These are phyloP conservation scores for Candida silvatica DNA, from an alignment of 805 yeast species.

Conservation along the genomic window DNA sequence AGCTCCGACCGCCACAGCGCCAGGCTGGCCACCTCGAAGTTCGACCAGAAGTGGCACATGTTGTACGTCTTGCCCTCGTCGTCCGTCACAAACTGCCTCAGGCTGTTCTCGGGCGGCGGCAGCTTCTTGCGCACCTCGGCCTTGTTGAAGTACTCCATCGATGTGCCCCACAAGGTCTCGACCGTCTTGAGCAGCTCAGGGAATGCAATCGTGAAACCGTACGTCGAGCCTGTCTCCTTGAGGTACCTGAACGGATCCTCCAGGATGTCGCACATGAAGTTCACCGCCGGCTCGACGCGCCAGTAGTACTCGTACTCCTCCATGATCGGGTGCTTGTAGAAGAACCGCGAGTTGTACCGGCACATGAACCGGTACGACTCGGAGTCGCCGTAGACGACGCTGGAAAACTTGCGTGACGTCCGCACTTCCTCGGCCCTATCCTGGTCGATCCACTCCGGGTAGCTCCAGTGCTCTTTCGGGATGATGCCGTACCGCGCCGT, in stretches of 20 bases:
- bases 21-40: conserved; percentile 66
- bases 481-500: conserved; percentile 36
- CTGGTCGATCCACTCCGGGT: conserved; percentile 38
- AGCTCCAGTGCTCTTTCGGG: conserved; percentile 43
- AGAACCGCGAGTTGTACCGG: conserved; percentile 40
- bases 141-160: conserved; percentile 32
- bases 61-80: conserved; percentile 60
- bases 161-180: conserved; percentile 41
- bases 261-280: conserved; percentile 42
- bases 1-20: conserved; percentile 51
- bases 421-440: conserved; percentile 29
- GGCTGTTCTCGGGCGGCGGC: conserved; percentile 24
- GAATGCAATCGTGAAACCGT: conserved; percentile 46
- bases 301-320: conserved; percentile 49
- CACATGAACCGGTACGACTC: conserved; percentile 73
- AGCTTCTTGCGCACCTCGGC: conserved; percentile 12
- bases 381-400: conserved; percentile 52
- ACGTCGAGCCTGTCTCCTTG: conserved; percentile 39
- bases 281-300: conserved; percentile 52
- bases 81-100: conserved; percentile 53
- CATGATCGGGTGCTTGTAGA: conserved; percentile 44
- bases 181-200: conserved; percentile 42
- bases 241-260: conserved; percentile 48
- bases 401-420: conserved; percentile 24
- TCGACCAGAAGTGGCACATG: conserved; percentile 77